phyloP scores from a whole-genome alignment of 108 stramenopile genomes.

The Chaetoceros tenuissimus region DNA sequence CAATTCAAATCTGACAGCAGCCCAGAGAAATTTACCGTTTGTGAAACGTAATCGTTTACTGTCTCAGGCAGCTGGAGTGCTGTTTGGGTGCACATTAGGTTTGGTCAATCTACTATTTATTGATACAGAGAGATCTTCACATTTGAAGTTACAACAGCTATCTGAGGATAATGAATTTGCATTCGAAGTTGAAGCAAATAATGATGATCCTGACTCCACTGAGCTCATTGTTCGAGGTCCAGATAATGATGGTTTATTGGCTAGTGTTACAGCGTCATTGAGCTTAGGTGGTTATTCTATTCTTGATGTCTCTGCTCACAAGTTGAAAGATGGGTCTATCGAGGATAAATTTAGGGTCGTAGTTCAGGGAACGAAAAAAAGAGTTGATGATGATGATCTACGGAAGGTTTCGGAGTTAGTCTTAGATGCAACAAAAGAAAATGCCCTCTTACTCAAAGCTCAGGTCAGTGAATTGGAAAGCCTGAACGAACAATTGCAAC shows the following conservation, averaged over 20 bases:
- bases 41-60: slow-evolving; percentile 11
- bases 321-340: slow-evolving; percentile 8
- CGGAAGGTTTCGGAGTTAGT: slow-evolving; percentile 33
- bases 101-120: slow-evolving; percentile 57
- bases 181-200: slow-evolving; percentile 55
- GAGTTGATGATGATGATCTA: slow-evolving; percentile 49
- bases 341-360: slow-evolving; percentile 53
- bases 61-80: slow-evolving; percentile 40
- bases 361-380: slow-evolving; percentile 28
- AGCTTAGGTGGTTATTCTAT: slow-evolving; percentile 39
- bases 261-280: slow-evolving; percentile 47
- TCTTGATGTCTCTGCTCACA: slow-evolving; percentile 46
- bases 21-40: slow-evolving; percentile 19
- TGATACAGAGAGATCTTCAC: slow-evolving; percentile 37
- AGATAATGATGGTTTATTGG: slow-evolving; percentile 62
- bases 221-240: slow-evolving; percentile 49
- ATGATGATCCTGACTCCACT: slow-evolving; percentile 39
- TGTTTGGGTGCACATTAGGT: slow-evolving; percentile 59
- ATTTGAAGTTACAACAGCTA: slow-evolving; percentile 51
- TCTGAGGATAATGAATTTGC: slow-evolving; percentile 51
- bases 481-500: slow-evolving; percentile 28
- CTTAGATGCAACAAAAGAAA: slow-evolving; percentile 45
- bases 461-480: slow-evolving; percentile 42
- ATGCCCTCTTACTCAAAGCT: slow-evolving; percentile 32
- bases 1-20: slow-evolving; percentile 10